These are phyloP conservation scores for Alternaria sp. DNA, from an alignment of 2,329 filamentous ascomycete genomes.

Conservation along the genomic window DNA sequence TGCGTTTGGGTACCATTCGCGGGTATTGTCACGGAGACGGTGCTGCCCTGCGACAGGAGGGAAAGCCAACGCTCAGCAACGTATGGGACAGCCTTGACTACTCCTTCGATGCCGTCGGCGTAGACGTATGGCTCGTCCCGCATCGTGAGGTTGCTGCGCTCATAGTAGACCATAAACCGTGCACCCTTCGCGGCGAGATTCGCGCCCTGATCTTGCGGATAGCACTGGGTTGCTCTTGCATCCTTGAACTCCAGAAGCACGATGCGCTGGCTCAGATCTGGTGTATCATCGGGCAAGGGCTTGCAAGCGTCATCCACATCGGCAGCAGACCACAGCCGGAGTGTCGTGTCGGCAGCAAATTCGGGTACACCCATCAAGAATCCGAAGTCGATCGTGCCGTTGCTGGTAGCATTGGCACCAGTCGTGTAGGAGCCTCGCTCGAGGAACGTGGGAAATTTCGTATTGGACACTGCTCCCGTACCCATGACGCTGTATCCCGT, in stretches of 20 bases:
- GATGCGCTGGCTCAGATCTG: slow-evolving; percentile 63
- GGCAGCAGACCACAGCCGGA: slow-evolving; percentile 46
- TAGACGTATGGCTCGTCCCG: slow-evolving; percentile 21
- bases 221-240: slow-evolving; percentile 17
- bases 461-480: slow-evolving; percentile 55
- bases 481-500: slow-evolving; percentile 53
- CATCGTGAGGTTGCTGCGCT: slow-evolving; percentile 17
- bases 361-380: slow-evolving; percentile 44
- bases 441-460: slow-evolving; percentile 25
- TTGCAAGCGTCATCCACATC: slow-evolving; percentile 60
- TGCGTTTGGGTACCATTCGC: slow-evolving; percentile 9
- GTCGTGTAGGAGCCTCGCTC: slow-evolving; percentile 29
- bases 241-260: slow-evolving; percentile 45
- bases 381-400: slow-evolving; percentile 32
- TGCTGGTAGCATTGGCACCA: slow-evolving; percentile 40
- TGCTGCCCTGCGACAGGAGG: slow-evolving; percentile 15
- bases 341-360: slow-evolving; percentile 18
- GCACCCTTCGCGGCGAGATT: slow-evolving; percentile 58
- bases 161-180: slow-evolving; percentile 52
- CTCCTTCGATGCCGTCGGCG: slow-evolving; percentile 18
- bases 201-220: slow-evolving; percentile 21
- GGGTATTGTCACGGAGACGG: slow-evolving; percentile 19
- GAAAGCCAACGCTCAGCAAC: slow-evolving; percentile 16
- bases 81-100: slow-evolving; percentile 13
- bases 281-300: slow-evolving; percentile 59